Conservation (phyloP, 805 yeast genomes). For the Kazachstania psychrophila region DNA sequence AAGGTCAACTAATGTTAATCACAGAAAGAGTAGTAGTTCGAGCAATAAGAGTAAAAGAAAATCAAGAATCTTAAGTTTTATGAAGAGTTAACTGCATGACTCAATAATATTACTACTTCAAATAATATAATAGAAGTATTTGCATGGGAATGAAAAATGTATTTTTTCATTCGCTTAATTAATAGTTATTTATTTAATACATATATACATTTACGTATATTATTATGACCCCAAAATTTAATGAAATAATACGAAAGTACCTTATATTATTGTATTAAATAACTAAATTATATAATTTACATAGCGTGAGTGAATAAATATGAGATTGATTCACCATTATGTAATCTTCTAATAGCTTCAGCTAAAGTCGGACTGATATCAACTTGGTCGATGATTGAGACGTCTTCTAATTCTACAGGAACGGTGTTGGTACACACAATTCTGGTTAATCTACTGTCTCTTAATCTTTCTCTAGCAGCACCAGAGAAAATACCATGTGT, state of each 20-base stretch:
- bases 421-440: conserved; percentile 91
- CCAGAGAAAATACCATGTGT: conserved; percentile 94
- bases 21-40: not conserved
- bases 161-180: too few species aligned
- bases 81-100: conserved; percentile 2
- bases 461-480: conserved; percentile 65
- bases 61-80: conserved; percentile 23
- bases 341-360: conserved; percentile 88
- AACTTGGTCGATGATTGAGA: conserved; percentile 63
- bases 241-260: too few species aligned
- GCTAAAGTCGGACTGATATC: conserved; percentile 85
- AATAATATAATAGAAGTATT: too few species aligned
- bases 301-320: conserved; percentile 52
- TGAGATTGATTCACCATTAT: conserved; percentile 89
- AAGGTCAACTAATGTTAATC: not conserved
- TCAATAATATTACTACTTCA: too few species aligned
- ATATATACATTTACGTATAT: too few species aligned
- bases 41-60: conserved; percentile 12
- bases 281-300: too few species aligned
- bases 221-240: too few species aligned
- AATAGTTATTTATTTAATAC: too few species aligned
- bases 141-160: too few species aligned
- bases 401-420: conserved; percentile 64
- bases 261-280: too few species aligned
- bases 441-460: conserved; percentile 53